Base-by-base conservation (phyloP, 257 asterid species). In the Galeopsis tetrahit region DNA sequence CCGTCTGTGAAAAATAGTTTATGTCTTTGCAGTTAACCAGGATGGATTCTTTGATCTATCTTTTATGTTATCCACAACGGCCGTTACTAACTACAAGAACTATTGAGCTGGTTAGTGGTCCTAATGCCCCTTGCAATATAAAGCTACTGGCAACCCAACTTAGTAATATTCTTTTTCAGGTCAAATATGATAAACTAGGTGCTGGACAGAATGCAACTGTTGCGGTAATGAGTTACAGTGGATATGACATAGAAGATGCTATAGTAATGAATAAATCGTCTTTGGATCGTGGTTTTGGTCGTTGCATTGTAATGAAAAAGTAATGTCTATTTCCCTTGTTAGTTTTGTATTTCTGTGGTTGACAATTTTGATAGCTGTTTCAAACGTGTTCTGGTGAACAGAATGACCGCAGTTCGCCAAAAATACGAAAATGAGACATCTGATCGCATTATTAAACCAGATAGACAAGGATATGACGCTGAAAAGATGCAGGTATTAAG, bases 181-280 rank as follows among this genome's bases (percentile, higher is more conserved):
- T 94, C 66, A 66, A 71, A 28, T 94, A 80, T 80, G 99, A 94
- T 80, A 94, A 94, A 75, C 87, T 94, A 48, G 99, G 99, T 65
- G 99, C 99, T 49, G 99, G 99, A 35, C 97, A 94, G 83, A 94
- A 94, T 80, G 99, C 99, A 46, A 89, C 92, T 63, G 99, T 94
- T 63, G 98, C 99, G 2, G 99, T 94, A 61, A 94, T 94, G 99
- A 91, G 99, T 81, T 94, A 87, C 69, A 94, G 99, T 83, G 99
- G 99, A 64, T 94, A 94, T 65, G 99, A 90, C 82, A 94, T 91
- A 79, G 99, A 94, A 87, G 99, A 94, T 79, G 99, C 99, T 28
- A 94, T 94, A 48, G 99, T 94, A 66, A 94, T 94, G 99, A 94
- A 94, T 77, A 94, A 94, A 78, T 82, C 98, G 62, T 94, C 99